A percentile compares a stretch with the other conserved stretches of the same genome.
These are phyloP conservation scores for Hypomyces rosellus DNA, from an alignment of 2,329 filamentous ascomycete species.

Conservation along the genomic window DNA sequence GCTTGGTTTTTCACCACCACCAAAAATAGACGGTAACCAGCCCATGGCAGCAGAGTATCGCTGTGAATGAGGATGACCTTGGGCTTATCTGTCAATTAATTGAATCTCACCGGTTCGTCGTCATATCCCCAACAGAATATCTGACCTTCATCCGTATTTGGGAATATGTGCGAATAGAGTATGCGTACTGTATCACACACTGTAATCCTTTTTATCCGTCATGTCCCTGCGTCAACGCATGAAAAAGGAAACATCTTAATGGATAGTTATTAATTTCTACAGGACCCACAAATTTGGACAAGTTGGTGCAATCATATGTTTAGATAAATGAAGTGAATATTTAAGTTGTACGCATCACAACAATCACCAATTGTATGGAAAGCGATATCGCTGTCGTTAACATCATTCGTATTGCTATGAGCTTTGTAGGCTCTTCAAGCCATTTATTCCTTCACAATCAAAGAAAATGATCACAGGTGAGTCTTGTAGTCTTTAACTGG, in stretches of 20 bases:
- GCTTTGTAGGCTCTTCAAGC: neutral
- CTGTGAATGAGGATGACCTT: no score
- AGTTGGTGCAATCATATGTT: no score
- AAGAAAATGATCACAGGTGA: neutral
- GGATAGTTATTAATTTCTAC: no score
- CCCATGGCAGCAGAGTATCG: constrained; percentile 38
- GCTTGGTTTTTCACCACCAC: constrained; percentile 39
- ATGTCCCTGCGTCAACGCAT: no score
- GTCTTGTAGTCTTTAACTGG: constrained; percentile 3
- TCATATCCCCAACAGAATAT: constrained; percentile 11
- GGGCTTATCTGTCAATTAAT: no score
- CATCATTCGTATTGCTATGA: neutral
- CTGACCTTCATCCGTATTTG: constrained; percentile 5
- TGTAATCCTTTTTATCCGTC: neutral
- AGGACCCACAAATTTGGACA: no score
- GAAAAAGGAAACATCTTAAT: no score
- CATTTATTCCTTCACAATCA: neutral
- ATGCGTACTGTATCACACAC: constrained; percentile 2
- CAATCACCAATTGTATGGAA: no score
- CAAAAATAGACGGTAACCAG: constrained; percentile 50
- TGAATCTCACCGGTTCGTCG: no score
- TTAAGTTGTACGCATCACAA: no score
- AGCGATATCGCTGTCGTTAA: neutral
- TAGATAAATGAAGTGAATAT: no score
- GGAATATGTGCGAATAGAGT: constrained; percentile 5